These are phyloP conservation scores for Eucalyptus pumila DNA, from an alignment of 345 rosid genomes.

Conservation along the genomic window DNA sequence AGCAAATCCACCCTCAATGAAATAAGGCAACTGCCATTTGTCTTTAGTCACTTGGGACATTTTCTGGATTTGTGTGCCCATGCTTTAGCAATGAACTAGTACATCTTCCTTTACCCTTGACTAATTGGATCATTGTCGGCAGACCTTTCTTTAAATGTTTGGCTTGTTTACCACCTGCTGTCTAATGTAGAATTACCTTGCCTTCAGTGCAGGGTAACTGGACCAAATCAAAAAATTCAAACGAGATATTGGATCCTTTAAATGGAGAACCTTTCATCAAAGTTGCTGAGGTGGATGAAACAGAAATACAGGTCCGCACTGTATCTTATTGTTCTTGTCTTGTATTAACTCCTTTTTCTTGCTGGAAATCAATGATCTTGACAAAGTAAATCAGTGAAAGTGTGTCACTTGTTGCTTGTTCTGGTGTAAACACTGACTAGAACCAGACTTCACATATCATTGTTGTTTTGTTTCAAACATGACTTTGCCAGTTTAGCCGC, in stretches of 20 bases:
- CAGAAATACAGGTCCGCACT: slow-evolving; percentile 49
- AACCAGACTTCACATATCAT: neutral
- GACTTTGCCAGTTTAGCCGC: neutral
- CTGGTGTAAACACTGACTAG: neutral
- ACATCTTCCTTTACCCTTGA: neutral
- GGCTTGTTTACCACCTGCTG: neutral
- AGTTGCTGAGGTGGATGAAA: slow-evolving; percentile 72
- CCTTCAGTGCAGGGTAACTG: slow-evolving; percentile 85
- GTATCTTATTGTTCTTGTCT: neutral
- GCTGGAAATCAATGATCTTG: neutral
- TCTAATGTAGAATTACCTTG: neutral
- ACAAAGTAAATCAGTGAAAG: neutral
- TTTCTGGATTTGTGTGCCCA: neutral
- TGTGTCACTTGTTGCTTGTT: neutral
- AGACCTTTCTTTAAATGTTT: neutral
- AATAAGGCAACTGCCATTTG: neutral
- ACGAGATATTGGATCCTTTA: slow-evolving; percentile 70
- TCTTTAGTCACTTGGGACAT: neutral
- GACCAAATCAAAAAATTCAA: slow-evolving; percentile 56
- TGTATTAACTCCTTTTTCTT: neutral
- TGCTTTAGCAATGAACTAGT: neutral
- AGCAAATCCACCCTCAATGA: neutral
- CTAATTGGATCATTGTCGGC: neutral
- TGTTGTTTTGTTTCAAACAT: neutral
- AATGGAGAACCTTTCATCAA: slow-evolving; percentile 92